A percentile compares a stretch with the other conserved stretches of the same genome.
phyloP scores from a whole-genome alignment of 495 filamentous ascomycete genomes.

The Daldinia vernicosa region DNA sequence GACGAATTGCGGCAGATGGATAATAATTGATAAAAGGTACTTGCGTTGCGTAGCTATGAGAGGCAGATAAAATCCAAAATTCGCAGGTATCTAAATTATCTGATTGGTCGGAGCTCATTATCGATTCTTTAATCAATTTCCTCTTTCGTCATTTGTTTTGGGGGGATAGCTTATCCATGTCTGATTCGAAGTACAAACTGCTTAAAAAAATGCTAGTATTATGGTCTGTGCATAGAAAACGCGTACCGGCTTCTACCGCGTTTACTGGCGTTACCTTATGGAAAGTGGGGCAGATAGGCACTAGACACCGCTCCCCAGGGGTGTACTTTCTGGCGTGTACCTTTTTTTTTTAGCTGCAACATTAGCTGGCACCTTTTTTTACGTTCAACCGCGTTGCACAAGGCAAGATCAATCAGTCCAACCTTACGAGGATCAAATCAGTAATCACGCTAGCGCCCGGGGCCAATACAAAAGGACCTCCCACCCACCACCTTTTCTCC shows the following conservation, averaged over 20 bases:
- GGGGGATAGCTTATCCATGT: neutral
- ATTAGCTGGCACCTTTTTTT: slow-evolving; percentile 15
- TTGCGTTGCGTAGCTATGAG: neutral
- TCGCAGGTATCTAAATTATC: slow-evolving; percentile 18
- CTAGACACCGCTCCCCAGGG: slow-evolving; percentile 20
- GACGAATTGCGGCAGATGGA: slow-evolving; percentile 4
- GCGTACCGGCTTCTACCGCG: slow-evolving; percentile 33
- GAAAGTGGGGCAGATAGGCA: slow-evolving; percentile 21
- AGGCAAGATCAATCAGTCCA: slow-evolving; percentile 54
- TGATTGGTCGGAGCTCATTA: slow-evolving; percentile 25
- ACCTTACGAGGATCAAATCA: slow-evolving; percentile 53
- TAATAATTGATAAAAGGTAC: slow-evolving; percentile 14
- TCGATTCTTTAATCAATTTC: slow-evolving; percentile 18
- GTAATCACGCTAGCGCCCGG: slow-evolving; percentile 56
- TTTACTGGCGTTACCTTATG: slow-evolving; percentile 23
- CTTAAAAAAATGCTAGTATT: neutral
- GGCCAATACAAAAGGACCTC: slow-evolving; percentile 62
- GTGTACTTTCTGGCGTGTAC: slow-evolving; percentile 13
- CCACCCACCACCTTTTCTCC: slow-evolving; percentile 58
- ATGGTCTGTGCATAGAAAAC: slow-evolving; percentile 29
- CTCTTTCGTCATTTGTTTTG: slow-evolving; percentile 33
- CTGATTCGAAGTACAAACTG: slow-evolving; percentile 11
- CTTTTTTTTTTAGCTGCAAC: slow-evolving; percentile 7
- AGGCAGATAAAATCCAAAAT: slow-evolving; percentile 21
- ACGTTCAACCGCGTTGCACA: slow-evolving; percentile 32